These are phyloP conservation scores for Combretum micranthum DNA, from an alignment of 345 rosid genomes.

Conservation along the genomic window DNA sequence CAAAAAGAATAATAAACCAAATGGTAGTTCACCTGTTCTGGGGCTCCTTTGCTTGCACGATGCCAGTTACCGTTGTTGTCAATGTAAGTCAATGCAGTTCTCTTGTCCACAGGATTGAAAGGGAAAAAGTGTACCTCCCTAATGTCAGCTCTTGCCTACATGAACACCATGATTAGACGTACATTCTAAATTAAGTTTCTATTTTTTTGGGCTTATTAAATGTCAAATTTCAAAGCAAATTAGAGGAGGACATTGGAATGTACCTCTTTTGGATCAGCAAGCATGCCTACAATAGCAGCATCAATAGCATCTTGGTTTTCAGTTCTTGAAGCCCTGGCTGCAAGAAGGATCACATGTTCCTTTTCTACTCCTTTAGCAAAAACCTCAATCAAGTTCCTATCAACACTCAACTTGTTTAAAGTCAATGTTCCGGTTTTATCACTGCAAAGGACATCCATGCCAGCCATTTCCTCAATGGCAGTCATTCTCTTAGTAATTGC, in stretches of 20 bases:
- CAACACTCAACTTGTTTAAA: constrained; percentile 33
- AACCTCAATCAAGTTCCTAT: constrained; percentile 27
- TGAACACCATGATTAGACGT: neutral
- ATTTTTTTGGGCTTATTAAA: no score
- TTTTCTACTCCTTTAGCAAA: constrained; percentile 21
- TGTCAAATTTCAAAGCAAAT: no score
- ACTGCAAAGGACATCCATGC: constrained; percentile 39
- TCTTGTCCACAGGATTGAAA: constrained; percentile 31
- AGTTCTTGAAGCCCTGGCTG: constrained; percentile 32
- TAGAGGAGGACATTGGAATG: no score
- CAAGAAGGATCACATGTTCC: constrained; percentile 24
- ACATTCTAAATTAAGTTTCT: neutral
- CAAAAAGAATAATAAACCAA: neutral
- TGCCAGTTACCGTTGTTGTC: constrained; percentile 27
- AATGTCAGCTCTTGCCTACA: constrained; percentile 35
- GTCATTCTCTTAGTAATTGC: constrained; percentile 43
- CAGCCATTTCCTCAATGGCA: constrained; percentile 37
- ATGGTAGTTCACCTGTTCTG: constrained; percentile 23
- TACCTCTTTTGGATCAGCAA: constrained; percentile 34
- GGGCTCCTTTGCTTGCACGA: constrained; percentile 33
- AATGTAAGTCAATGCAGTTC: constrained; percentile 31
- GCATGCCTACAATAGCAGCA: constrained; percentile 30
- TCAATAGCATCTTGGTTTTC: constrained; percentile 41
- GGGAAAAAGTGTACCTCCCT: constrained; percentile 35
- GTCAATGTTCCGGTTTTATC: constrained; percentile 36